Base-by-base conservation (phyloP, 2,329 filamentous ascomycete genomes). In the Exophiala viscosa region DNA sequence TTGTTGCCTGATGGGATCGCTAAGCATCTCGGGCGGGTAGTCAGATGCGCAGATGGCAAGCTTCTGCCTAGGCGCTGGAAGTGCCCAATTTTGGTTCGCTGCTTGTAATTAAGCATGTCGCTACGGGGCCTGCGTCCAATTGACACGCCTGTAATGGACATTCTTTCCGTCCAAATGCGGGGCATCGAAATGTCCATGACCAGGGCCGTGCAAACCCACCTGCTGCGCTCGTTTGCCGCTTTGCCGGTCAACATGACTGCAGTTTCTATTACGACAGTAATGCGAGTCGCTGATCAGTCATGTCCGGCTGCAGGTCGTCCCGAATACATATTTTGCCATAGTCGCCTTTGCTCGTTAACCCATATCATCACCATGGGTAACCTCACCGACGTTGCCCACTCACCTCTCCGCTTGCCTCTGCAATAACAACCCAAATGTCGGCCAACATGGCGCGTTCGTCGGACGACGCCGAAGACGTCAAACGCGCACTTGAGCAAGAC, bases 381-480 rank as follows among this genome's bases (percentile, higher is more conserved):
- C 23, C 45, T 41, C 41, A 48, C 41, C 32, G 42, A 43, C 20
- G 17, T 45, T 35, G 14, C 23, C 28, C 28, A 1, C 32, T n/a
- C n/a, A 39, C 32, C 33, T 35, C 33, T 10, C 31, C 20, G 42
- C 33, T 40, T 40, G 17, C 13, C 38, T 15, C 20, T 48, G 18
- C 48, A 36, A 34, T 55, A 52, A 20, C 10, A 47, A n/a, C 35
- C 17, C 33, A 31, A 43, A 4, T 33, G 35, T 13, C 14, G n/a
- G 20, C 33, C 48, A 34, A 59, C 56, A 53, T 36, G 50, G 39
- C 53, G 13, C 34, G 61, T 28, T 28, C 23, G 5, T 28, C 9
- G 49, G 57, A 58, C 23, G 52, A 58, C 15, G 57, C 57, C 14
- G 57, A 60, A 28, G 60, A 62, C 23, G n/a, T 60, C 34, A 54